phyloP scores from a whole-genome alignment of 1,284 basidiomycete species.

The Schizopora paradoxa region DNA sequence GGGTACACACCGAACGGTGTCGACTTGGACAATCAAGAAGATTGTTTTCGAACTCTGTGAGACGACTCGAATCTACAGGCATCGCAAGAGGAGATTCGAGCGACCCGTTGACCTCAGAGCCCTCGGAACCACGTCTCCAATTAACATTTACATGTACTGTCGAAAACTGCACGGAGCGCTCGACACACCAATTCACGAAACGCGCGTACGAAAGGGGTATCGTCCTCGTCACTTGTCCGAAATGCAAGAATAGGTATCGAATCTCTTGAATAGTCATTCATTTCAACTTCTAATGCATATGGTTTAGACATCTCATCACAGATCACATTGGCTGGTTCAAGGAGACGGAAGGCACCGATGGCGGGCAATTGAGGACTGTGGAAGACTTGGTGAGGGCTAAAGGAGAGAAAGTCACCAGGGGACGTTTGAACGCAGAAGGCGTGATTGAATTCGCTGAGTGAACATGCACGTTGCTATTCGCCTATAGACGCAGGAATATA shows the following conservation, averaged over 20 bases:
- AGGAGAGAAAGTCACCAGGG: constrained; percentile 71
- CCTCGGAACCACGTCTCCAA: constrained; percentile 52
- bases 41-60: no score
- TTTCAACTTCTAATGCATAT: background rate
- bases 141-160: constrained; percentile 90
- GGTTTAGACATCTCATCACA: constrained; percentile 74
- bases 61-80: no score
- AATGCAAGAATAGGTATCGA: constrained; percentile 79
- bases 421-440: constrained; percentile 42
- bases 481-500: no score
- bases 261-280: background rate
- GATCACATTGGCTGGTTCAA: constrained; percentile 94
- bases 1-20: no score
- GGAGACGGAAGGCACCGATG: constrained; percentile 55
- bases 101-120: constrained; percentile 26
- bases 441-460: constrained; percentile 33
- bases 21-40: no score
- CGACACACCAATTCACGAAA: constrained; percentile 85
- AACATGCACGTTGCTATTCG: no score
- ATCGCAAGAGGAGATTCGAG: no score
- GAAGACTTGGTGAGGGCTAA: constrained; percentile 76
- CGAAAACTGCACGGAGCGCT: constrained; percentile 70
- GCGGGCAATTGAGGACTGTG: constrained; percentile 69
- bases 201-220: constrained; percentile 84
- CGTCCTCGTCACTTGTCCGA: constrained; percentile 89